Evolutionary conservation across 2,329 filamentous ascomycete species (phyloP).

Genomic region (Sporothrix humicola): DNA sequence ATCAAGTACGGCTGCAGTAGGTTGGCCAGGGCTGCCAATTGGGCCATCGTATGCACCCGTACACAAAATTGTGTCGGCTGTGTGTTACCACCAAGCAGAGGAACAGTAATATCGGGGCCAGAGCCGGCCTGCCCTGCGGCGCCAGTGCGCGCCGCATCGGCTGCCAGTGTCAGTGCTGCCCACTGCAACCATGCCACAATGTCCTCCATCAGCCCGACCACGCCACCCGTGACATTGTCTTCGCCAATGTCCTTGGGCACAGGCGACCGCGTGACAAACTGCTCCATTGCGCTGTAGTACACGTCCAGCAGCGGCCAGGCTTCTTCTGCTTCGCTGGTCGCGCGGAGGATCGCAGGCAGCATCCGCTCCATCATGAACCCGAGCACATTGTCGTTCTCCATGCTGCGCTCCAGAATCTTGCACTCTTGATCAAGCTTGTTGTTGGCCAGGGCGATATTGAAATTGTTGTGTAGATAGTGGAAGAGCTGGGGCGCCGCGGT

Average conservation of each 20-base stretch:
- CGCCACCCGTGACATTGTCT: conserved; percentile 43
- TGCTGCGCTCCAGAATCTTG: conserved; percentile 54
- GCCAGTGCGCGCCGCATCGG: conserved; percentile 8
- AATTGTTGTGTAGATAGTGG: conserved; percentile 63
- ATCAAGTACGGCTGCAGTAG: conserved; percentile 38
- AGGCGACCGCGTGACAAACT: conserved; percentile 45
- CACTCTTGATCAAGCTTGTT: conserved; percentile 55
- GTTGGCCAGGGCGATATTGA: conserved; percentile 60
- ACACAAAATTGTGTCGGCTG: conserved; percentile 32
- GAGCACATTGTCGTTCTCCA: conserved; percentile 53
- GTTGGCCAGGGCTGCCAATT: conserved; percentile 37
- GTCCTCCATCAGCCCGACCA: conserved; percentile 45
- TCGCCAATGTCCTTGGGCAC: conserved; percentile 49
- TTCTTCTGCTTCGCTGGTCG: conserved; percentile 45
- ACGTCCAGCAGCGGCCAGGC: conserved; percentile 58
- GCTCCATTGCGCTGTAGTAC: conserved; percentile 53
- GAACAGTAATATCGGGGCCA: no score
- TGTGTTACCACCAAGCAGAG: neutral
- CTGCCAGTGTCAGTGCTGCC: conserved; percentile 18
- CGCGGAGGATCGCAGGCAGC: conserved; percentile 59
- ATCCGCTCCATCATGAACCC: conserved; percentile 58
- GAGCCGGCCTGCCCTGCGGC: neutral
- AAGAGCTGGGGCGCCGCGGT: conserved; percentile 58
- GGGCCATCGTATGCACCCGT: conserved; percentile 41
- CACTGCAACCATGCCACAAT: conserved; percentile 40